phyloP scores from a whole-genome alignment of 2,329 filamentous ascomycete genomes.

The Albophoma yamanashiensis region DNA sequence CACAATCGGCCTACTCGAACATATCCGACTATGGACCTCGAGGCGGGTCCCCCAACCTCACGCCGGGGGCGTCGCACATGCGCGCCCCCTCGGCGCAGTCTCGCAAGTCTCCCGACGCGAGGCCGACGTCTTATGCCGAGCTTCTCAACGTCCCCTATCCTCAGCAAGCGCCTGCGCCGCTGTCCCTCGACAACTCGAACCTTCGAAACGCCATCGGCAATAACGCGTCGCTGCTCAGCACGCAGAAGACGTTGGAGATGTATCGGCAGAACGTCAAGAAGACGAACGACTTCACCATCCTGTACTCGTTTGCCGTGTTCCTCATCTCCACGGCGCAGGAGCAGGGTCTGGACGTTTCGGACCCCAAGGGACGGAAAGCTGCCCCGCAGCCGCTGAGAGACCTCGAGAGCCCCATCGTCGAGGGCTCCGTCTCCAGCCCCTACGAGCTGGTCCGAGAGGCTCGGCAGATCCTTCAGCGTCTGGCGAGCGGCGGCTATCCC shows the following conservation, averaged over 20 bases:
- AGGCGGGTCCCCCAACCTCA: conserved; percentile 44
- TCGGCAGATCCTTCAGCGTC: conserved; percentile 74
- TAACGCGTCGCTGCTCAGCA: conserved; percentile 83
- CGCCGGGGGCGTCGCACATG: conserved; percentile 29
- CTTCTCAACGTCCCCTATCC: conserved; percentile 64
- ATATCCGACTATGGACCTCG: conserved; percentile 55
- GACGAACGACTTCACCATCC: conserved; percentile 78
- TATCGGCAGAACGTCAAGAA: conserved; percentile 97
- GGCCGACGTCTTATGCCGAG: conserved; percentile 45
- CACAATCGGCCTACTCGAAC: conserved; percentile 65
- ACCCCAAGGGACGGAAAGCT: conserved; percentile 32
- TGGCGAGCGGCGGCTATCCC: conserved; percentile 81
- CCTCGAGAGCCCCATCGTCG: conserved; percentile 33
- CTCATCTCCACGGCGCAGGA: conserved; percentile 85
- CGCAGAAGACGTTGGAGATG: conserved; percentile 94
- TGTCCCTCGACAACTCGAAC: conserved; percentile 70
- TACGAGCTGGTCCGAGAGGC: conserved; percentile 75
- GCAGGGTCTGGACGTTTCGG: conserved; percentile 46
- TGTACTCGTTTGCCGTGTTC: conserved; percentile 95
- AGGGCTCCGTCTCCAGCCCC: conserved; percentile 39
- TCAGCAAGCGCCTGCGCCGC: conserved; percentile 58
- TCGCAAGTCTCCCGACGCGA: conserved; percentile 44
- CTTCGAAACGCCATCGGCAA: conserved; percentile 71
- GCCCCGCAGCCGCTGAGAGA: conserved; percentile 37
- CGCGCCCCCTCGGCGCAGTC: conserved; percentile 38